phyloP scores from a whole-genome alignment of 495 filamentous ascomycete species.

The Hyaloscypha variabilis region DNA sequence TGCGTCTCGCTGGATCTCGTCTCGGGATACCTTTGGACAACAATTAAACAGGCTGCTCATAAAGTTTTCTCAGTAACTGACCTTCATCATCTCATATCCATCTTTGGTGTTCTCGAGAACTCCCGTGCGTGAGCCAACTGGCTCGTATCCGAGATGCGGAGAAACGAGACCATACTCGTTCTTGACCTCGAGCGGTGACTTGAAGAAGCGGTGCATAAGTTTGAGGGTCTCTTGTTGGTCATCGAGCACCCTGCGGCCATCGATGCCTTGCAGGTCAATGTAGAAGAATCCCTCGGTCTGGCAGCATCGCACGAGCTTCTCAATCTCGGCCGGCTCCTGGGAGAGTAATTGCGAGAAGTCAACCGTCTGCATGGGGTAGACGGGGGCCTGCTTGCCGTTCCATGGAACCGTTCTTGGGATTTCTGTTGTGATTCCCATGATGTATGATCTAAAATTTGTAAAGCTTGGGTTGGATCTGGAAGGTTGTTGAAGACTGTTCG shows the following conservation, averaged over 20 bases:
- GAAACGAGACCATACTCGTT: slow-evolving; percentile 51
- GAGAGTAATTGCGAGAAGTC: slow-evolving; percentile 49
- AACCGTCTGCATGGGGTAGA: slow-evolving; percentile 52
- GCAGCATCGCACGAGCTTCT: slow-evolving; percentile 51
- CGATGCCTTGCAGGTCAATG: slow-evolving; percentile 51
- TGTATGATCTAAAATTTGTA: slow-evolving; percentile 11
- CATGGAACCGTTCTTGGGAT: slow-evolving; percentile 47
- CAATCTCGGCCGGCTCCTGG: slow-evolving; percentile 48
- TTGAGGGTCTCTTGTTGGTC: slow-evolving; percentile 50
- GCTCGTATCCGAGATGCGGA: slow-evolving; percentile 53
- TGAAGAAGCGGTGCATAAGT: slow-evolving; percentile 56
- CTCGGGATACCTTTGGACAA: slow-evolving; percentile 39
- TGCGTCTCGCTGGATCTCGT: slow-evolving; percentile 49
- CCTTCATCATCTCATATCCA: slow-evolving; percentile 58
- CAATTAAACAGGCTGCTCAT: slow-evolving; percentile 8
- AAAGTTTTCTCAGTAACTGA: slow-evolving; percentile 24
- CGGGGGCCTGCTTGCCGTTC: slow-evolving; percentile 53
- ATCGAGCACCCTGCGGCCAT: slow-evolving; percentile 48
- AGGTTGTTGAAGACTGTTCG: neutral
- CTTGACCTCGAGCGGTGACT: slow-evolving; percentile 48
- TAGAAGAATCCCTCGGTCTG: slow-evolving; percentile 58
- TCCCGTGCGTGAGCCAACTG: slow-evolving; percentile 50
- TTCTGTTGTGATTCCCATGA: slow-evolving; percentile 45
- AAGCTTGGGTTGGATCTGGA: neutral
- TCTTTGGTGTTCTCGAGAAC: slow-evolving; percentile 52